Evolutionary conservation across 352 stramenopile genomes (phyloP).

Genomic region (Globisporangium nunn): DNA sequence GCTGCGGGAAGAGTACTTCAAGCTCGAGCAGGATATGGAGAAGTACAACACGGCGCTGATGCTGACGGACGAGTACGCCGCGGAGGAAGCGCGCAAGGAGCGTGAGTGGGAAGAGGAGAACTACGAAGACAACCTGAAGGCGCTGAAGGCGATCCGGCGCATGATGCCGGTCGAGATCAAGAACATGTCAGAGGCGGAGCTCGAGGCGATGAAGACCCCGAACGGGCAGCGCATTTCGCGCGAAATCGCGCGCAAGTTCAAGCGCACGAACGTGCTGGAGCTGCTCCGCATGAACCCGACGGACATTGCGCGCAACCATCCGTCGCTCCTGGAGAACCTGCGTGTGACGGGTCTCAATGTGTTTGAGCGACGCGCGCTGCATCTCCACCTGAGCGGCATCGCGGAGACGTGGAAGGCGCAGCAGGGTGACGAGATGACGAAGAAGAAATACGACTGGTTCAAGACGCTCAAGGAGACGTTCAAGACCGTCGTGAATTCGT

Average conservation of each 20-base stretch:
- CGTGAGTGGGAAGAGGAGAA: conserved; percentile 91
- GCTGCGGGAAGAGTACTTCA: conserved; percentile 90
- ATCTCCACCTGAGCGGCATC: conserved; percentile 83
- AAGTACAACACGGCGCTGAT: conserved; percentile 91
- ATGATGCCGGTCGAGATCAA: conserved; percentile 92
- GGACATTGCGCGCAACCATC: conserved; percentile 86
- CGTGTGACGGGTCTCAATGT: conserved; percentile 88
- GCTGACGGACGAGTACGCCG: conserved; percentile 90
- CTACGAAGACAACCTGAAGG: conserved; percentile 77
- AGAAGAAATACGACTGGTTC: conserved; percentile 90
- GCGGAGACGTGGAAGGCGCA: conserved; percentile 84
- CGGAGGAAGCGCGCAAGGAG: conserved; percentile 87
- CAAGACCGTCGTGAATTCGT: conserved; percentile 89
- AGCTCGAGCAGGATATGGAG: conserved; percentile 91
- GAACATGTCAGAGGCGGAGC: conserved; percentile 84
- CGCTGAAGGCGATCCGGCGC: conserved; percentile 82
- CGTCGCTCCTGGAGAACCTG: conserved; percentile 86
- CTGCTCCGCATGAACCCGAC: conserved; percentile 80
- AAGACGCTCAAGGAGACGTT: conserved; percentile 90
- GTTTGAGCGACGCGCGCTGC: conserved; percentile 84
- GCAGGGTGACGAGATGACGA: conserved; percentile 89
- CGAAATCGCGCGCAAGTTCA: conserved; percentile 87
- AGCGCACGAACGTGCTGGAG: conserved; percentile 90
- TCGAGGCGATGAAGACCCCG: conserved; percentile 55
- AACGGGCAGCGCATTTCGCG: conserved; percentile 74